Evolutionary conservation across 805 yeast genomes (phyloP), one percentile per base, ranked within the genome.

Genomic region (Sungouiella thailandica): DNA sequence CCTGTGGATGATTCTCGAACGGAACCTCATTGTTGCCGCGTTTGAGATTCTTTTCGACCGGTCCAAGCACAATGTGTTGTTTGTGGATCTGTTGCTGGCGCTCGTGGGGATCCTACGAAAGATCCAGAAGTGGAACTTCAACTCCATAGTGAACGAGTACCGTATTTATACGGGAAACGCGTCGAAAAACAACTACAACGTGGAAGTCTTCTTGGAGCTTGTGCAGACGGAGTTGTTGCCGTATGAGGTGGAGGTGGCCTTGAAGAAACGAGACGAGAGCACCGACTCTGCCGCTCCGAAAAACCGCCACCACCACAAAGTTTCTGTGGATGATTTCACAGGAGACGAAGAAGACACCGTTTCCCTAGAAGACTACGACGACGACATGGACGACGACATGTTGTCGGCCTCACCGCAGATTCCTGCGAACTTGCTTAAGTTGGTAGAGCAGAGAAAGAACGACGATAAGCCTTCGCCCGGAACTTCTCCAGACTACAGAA

Each of bases 121-220:
- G 53, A 67, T 89, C 25, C 93, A 86, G 57, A 83, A 83, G 58
- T 90, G 97, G 97, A 81, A 79, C 47, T 82, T 83, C 52, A 77
- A 89, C 16, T 80, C 94, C 13, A 77, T 90, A 4, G 73, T 88
- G 15, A 82, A 81, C 47, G 97, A 90, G 55, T 93, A 87, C 58
- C 66, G 96, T 34, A 68, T 84, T 7, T 84, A 78, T 56, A 55
- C 62, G 7, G 70, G 70, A 1, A 69, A 85, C 14, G 83, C 87
- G 19, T 76, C 75, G 44, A 78, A 82, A 45, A 70, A 82, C 29
- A 87, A 80, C 48, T 88, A 87, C 53, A 76, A 73, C 44, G 85
- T 87, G 14, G 96, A 89, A 52, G 80, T 80, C 4, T 87, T 83
- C 46, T 59, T 90, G 29, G 97, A 90, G 50, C 57, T 88, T 39